These are phyloP conservation scores for Lolium rigidum DNA, from an alignment of 176 grass and related monocot species.

Conservation along the genomic window DNA sequence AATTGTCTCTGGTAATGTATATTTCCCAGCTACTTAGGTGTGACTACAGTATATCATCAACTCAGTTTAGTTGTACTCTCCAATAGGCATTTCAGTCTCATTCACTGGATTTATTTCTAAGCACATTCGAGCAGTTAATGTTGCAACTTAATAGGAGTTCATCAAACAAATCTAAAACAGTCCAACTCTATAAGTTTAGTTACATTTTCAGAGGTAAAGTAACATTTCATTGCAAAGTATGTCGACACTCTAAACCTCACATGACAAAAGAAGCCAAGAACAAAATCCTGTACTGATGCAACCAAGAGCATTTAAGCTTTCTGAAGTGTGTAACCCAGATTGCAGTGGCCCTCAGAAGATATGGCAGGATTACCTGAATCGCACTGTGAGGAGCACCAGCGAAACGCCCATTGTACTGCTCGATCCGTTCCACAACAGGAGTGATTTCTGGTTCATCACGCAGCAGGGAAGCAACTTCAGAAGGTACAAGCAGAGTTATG, in stretches of 20 bases:
- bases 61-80: not conserved
- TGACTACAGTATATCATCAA: not conserved
- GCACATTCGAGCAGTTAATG: too few species aligned
- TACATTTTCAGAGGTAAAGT: not conserved
- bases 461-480: constrained; percentile 37
- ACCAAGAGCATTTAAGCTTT: not conserved
- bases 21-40: not conserved
- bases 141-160: not conserved
- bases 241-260: not conserved
- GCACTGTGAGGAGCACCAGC: constrained; percentile 35
- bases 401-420: constrained; percentile 42
- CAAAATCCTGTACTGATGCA: not conserved
- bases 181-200: not conserved
- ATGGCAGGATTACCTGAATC: constrained; percentile 41
- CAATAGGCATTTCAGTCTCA: not conserved
- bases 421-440: constrained; percentile 26
- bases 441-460: constrained; percentile 33
- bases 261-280: not conserved
- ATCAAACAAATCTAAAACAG: constrained; percentile 3
- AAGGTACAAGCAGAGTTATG: constrained; percentile 52
- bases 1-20: not conserved
- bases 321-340: not conserved
- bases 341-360: not conserved
- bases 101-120: not conserved
- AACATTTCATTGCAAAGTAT: not conserved